These are phyloP conservation scores for Picochlorum sp. DNA, from an alignment of 139 green algal species.

Conservation along the genomic window DNA sequence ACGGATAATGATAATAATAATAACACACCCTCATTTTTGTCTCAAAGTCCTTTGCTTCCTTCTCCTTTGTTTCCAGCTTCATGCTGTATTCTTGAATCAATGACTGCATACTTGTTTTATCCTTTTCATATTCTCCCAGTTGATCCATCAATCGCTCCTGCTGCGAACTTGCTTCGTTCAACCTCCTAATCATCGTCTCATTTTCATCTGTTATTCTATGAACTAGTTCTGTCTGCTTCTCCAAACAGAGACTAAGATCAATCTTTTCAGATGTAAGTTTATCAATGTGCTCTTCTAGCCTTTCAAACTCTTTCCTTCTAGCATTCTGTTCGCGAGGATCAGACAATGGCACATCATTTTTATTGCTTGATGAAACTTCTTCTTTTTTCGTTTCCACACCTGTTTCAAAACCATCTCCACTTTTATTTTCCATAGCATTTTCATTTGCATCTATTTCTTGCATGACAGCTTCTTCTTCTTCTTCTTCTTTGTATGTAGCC, in stretches of 20 bases:
- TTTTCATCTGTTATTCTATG: conserved; percentile 45
- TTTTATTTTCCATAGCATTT: background rate
- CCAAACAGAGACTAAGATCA: conserved; percentile 38
- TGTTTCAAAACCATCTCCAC: background rate
- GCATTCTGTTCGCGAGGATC: background rate
- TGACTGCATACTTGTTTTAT: background rate
- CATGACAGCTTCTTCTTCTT: background rate
- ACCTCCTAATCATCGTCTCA: conserved; percentile 26
- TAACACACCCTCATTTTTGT: background rate
- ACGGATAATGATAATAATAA: no score
- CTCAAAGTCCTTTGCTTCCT: background rate
- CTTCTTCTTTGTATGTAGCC: background rate
- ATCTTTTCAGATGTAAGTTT: conserved; percentile 66
- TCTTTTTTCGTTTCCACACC: background rate
- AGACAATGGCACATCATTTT: background rate
- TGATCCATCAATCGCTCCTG: conserved; percentile 4
- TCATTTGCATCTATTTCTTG: background rate
- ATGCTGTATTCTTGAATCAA: background rate
- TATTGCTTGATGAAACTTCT: background rate
- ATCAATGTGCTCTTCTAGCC: conserved; percentile 63
- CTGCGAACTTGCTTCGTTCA: conserved; percentile 24
- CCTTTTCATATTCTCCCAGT: background rate
- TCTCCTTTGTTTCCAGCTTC: background rate
- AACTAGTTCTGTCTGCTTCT: conserved; percentile 31
- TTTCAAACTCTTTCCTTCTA: conserved; percentile 18